Evolutionary conservation across 2,329 filamentous ascomycete species (phyloP), one percentile per base, ranked within the genome.

Genomic region (Aschersonia sp.): DNA sequence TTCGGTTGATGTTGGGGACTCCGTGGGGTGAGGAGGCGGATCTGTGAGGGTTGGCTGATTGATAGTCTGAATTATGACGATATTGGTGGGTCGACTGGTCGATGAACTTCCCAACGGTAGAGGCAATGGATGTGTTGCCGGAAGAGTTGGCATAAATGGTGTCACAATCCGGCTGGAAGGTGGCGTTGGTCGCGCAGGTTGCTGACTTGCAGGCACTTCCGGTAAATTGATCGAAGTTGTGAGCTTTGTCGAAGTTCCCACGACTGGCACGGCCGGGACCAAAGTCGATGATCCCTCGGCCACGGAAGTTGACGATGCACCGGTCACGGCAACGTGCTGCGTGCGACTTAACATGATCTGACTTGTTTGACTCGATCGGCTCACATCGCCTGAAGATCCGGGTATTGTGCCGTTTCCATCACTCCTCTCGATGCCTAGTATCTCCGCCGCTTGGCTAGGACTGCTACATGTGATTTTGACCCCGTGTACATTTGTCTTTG

Each of bases 391-490:
- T 6, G 32, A 28, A 3, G 10, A 28, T 5, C 48, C 32, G 10
- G 46, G 48, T 12, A 48, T 45, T 20, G 43, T 50, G 28, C 49
- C 49, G 30, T 44, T 42, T 9, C 43, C 51, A 46, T 43, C 48
- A 1, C 47, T 51, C 2, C n/a, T 7, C 45, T 54, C 20, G 20
- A 47, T 53, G 5, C 69, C 71, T 3, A 80, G 60, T 5, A 75
- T 61, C 4, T 55, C 58, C 42, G 62, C 55, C 0, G 73, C 76
- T 2, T 61, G 59, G 3, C 56, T 55, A 7, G 59, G 54, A 45
- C 70, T 61, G 31, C 64, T 62, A 51, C 77, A 81, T 3, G 65
- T 67, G 30, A 81, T 61, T 47, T 64, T 57, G 7, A 76, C 72
- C 3, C 74, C 76, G 0, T 56, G 55, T 0, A 65, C 66, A 9